Evolutionary conservation across 192 early-diverging fungal genomes (phyloP).

Genomic region (Coemansia biformis): DNA sequence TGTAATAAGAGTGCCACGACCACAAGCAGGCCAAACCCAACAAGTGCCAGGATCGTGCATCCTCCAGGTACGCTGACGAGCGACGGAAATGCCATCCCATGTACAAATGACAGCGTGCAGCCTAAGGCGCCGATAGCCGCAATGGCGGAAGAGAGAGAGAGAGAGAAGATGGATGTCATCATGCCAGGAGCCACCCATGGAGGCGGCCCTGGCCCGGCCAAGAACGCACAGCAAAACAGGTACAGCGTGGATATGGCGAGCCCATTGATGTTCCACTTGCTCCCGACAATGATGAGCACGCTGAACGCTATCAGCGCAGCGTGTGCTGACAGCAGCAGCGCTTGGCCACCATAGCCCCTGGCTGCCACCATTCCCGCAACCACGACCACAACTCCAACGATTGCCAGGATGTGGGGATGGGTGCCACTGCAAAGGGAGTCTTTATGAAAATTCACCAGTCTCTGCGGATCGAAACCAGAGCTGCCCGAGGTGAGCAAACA

Average conservation of each 20-base stretch:
- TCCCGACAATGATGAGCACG: conserved; percentile 58
- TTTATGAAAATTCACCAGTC: no score
- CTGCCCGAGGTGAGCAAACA: no score
- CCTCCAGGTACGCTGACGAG: conserved; percentile 32
- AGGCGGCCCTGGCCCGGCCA: conserved; percentile 69
- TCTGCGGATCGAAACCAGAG: no score
- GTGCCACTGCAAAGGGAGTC: no score
- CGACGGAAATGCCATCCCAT: conserved; percentile 54
- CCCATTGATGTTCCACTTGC: conserved; percentile 33
- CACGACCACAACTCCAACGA: conserved; percentile 15
- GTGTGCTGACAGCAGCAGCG: conserved; percentile 62
- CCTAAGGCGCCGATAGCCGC: conserved; percentile 62
- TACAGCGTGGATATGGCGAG: conserved; percentile 60
- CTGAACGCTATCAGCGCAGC: conserved; percentile 55
- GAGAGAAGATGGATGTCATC: conserved; percentile 66
- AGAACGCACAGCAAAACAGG: conserved; percentile 63
- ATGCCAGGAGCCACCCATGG: conserved; percentile 74
- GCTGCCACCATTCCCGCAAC: conserved; percentile 49
- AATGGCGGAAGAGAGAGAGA: conserved; percentile 57
- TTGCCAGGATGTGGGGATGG: conserved; percentile 20
- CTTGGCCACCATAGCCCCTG: conserved; percentile 59
- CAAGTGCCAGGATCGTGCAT: conserved; percentile 60
- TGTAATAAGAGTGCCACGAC: conserved; percentile 55
- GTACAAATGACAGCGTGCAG: conserved; percentile 54
- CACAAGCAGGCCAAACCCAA: conserved; percentile 52